These are phyloP conservation scores for Cryptococcus floricola DNA, from an alignment of 1,284 basidiomycete genomes.

Conservation along the genomic window DNA sequence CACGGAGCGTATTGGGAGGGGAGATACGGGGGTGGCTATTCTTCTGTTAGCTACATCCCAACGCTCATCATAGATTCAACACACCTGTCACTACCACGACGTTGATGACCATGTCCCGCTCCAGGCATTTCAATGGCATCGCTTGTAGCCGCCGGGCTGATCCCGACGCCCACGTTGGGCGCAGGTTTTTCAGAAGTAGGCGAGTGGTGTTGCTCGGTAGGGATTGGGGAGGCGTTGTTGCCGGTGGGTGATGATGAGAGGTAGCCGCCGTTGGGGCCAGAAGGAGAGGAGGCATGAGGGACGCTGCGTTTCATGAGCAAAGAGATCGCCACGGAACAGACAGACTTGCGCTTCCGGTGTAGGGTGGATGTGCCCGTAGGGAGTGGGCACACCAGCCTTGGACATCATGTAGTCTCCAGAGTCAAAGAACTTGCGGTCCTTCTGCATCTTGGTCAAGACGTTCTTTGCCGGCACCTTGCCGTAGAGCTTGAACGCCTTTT, in stretches of 20 bases:
- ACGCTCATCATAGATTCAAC: neutral
- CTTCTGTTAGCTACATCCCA: neutral
- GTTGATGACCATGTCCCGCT: constrained; percentile 17
- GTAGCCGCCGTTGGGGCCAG: constrained; percentile 22
- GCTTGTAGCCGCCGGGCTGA: constrained; percentile 35
- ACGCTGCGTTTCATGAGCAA: constrained; percentile 24
- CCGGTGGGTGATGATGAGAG: constrained; percentile 44
- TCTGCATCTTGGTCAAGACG: constrained; percentile 87
- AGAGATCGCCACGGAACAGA: neutral
- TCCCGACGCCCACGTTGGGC: constrained; percentile 38
- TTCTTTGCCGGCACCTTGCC: constrained; percentile 93
- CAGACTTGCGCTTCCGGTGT: constrained; percentile 81
- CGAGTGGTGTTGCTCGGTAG: constrained; percentile 9
- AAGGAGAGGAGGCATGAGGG: constrained; percentile 47
- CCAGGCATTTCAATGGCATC: constrained; percentile 40
- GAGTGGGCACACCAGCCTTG: constrained; percentile 82
- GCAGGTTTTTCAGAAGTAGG: constrained; percentile 14
- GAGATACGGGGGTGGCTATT: constrained; percentile 30
- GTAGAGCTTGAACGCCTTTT: constrained; percentile 90
- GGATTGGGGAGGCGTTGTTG: constrained; percentile 17
- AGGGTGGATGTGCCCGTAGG: constrained; percentile 88
- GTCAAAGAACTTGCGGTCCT: constrained; percentile 98
- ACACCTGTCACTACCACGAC: constrained; percentile 42
- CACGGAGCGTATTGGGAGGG: constrained; percentile 38
- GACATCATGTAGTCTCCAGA: constrained; percentile 95